phyloP scores from a whole-genome alignment of 192 early-diverging fungal genomes.

The Coemansia sp. region DNA sequence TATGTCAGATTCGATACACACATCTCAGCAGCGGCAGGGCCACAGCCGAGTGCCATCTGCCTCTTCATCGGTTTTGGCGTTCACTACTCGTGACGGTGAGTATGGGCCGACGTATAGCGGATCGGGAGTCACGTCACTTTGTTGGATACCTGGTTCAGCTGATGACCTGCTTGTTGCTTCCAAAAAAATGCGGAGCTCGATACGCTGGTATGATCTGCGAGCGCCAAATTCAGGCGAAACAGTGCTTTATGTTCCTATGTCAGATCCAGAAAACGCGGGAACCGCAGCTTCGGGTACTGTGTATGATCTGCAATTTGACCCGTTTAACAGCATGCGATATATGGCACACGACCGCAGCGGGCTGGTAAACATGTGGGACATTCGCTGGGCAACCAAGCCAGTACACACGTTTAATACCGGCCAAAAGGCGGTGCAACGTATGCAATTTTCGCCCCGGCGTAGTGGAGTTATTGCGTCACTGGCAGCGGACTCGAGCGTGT shows the following conservation, averaged over 20 bases:
- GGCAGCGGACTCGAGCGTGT: constrained; percentile 14
- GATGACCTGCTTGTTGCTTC: constrained; percentile 42
- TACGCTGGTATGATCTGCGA: constrained; percentile 48
- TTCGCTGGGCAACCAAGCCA: constrained; percentile 38
- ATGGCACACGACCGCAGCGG: constrained; percentile 47
- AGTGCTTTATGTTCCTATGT: constrained; percentile 32
- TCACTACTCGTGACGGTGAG: constrained; percentile 16
- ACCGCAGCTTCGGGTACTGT: constrained; percentile 23
- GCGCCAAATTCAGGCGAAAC: constrained; percentile 25
- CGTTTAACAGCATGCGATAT: constrained; percentile 42
- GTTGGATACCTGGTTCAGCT: constrained; percentile 39
- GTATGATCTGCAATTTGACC: constrained; percentile 52
- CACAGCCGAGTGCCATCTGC: constrained; percentile 22
- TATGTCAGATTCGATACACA: not conserved
- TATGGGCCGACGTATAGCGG: constrained; percentile 30
- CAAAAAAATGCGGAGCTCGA: constrained; percentile 30
- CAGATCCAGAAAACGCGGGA: constrained; percentile 2
- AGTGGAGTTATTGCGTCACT: constrained; percentile 34
- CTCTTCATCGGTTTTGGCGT: constrained; percentile 15
- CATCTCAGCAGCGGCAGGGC: constrained; percentile 6
- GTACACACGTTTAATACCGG: constrained; percentile 23
- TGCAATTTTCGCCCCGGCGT: constrained; percentile 37
- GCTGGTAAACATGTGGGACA: constrained; percentile 47
- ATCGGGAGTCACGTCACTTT: constrained; percentile 37
- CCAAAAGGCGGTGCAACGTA: constrained; percentile 3